These are phyloP conservation scores for Penicillium cataractarum DNA, from an alignment of 495 filamentous ascomycete genomes.

Conservation along the genomic window DNA sequence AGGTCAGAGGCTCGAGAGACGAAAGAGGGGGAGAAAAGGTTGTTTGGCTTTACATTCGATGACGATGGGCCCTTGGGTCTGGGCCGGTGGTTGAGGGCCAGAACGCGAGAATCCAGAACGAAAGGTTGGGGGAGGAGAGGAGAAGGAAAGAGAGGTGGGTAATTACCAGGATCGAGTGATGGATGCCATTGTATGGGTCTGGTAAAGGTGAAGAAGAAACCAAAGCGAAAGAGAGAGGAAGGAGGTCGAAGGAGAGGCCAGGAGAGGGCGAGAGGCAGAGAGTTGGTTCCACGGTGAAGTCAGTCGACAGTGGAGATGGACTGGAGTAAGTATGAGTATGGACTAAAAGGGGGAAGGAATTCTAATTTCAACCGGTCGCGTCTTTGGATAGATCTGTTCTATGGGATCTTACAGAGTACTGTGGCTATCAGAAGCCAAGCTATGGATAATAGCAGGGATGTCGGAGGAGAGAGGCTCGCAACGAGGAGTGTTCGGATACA, in stretches of 20 bases:
- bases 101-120: not conserved
- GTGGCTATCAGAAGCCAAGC: not conserved
- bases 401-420: not conserved
- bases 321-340: not conserved
- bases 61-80: constrained; percentile 26
- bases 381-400: not conserved
- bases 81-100: constrained; percentile 7
- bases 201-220: constrained; percentile 3
- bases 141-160: not conserved
- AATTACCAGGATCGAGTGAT: constrained; percentile 15
- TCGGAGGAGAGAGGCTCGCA: not conserved
- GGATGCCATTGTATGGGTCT: constrained; percentile 7
- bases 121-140: not conserved
- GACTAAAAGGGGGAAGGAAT: not conserved
- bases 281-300: constrained; percentile 25
- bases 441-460: no score
- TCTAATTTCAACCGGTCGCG: constrained; percentile 1
- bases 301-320: constrained; percentile 18
- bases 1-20: constrained; percentile 3
- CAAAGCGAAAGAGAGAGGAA: not conserved
- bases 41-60: constrained; percentile 22
- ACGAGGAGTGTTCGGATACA: constrained; percentile 3
- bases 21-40: constrained; percentile 22
- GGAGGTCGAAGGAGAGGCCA: constrained; percentile 12
- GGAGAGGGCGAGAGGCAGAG: constrained; percentile 15